Evolutionary conservation across 768 basidiomycete species (phyloP).

Genomic region (Xerocomellus intermedius): DNA sequence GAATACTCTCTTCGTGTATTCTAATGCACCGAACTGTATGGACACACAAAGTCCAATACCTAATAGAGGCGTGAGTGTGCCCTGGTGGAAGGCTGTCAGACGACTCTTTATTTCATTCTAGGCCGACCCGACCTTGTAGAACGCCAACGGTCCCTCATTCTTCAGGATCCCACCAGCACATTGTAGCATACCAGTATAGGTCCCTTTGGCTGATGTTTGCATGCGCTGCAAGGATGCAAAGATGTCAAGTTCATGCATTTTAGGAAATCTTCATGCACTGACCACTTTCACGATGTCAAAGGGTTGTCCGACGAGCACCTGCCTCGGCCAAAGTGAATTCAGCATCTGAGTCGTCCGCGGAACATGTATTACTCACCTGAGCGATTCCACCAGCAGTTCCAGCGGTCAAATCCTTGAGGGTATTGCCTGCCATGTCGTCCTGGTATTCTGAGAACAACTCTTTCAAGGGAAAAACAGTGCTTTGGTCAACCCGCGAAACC

Average conservation of each 20-base stretch:
- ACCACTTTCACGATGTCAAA: constrained; percentile 99
- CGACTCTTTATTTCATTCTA: background rate
- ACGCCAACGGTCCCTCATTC: constrained; percentile 89
- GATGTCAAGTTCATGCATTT: constrained; percentile 4
- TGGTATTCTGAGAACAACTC: constrained; percentile 10
- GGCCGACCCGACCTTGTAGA: constrained; percentile 74
- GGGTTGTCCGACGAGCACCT: constrained; percentile 90
- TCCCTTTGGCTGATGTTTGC: constrained; percentile 91
- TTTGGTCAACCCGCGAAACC: background rate
- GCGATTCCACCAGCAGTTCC: constrained; percentile 91
- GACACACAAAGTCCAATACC: constrained; percentile 95
- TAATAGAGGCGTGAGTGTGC: constrained; percentile 84
- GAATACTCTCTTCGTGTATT: constrained; percentile 81
- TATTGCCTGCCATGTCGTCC: constrained; percentile 42
- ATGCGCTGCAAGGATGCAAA: constrained; percentile 59
- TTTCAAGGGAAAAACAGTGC: background rate
- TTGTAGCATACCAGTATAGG: constrained; percentile 83
- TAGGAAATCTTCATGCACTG: constrained; percentile 32
- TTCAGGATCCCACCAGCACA: constrained; percentile 89
- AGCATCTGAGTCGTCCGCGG: background rate
- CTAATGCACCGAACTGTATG: constrained; percentile 92
- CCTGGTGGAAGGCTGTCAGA: constrained; percentile 50
- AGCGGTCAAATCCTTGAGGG: constrained; percentile 83
- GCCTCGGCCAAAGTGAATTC: constrained; percentile 12
- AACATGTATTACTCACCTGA: constrained; percentile 51